phyloP scores from a whole-genome alignment of 768 basidiomycete genomes.

The Astraeus odoratus region DNA sequence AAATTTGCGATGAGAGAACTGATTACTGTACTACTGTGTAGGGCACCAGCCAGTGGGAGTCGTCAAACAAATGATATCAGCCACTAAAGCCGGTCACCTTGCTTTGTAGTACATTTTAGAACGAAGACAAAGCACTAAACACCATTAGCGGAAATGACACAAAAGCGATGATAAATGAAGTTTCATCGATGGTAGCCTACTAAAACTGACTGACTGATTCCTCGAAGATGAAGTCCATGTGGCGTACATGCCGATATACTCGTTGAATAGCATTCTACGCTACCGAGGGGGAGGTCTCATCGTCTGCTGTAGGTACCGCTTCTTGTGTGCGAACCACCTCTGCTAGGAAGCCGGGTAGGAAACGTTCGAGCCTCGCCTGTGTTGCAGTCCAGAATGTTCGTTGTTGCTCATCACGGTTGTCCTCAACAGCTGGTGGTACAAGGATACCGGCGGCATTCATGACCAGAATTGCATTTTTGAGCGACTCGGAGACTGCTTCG shows the following conservation, averaged over 20 bases:
- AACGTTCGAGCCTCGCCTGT: slow-evolving; percentile 79
- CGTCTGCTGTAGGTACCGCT: slow-evolving; percentile 1
- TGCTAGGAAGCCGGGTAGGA: slow-evolving; percentile 84
- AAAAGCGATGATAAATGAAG: too few relatives aligned
- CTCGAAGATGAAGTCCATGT: too few relatives aligned
- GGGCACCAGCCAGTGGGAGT: too few relatives aligned
- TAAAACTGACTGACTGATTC: too few relatives aligned
- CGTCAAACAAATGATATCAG: too few relatives aligned
- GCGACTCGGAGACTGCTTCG: slow-evolving; percentile 92
- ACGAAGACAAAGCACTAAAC: too few relatives aligned
- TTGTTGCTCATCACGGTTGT: slow-evolving; percentile 51
- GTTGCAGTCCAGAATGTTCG: slow-evolving; percentile 79
- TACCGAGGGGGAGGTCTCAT: slow-evolving; percentile 6
- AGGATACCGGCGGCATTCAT: slow-evolving; percentile 89
- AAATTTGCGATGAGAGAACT: too few relatives aligned
- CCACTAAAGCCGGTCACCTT: too few relatives aligned
- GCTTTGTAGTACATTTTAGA: too few relatives aligned
- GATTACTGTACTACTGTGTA: too few relatives aligned
- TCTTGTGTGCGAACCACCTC: slow-evolving; percentile 51
- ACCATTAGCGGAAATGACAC: too few relatives aligned
- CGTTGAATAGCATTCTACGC: background rate
- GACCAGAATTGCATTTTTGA: slow-evolving; percentile 94
- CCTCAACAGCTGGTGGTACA: slow-evolving; percentile 44
- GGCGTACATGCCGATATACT: background rate
- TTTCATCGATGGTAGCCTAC: too few relatives aligned